A percentile compares a stretch with the other conserved stretches of the same genome.
Conservation (phyloP, 345 rosid genomes). For the Cochlearia excelsa region DNA sequence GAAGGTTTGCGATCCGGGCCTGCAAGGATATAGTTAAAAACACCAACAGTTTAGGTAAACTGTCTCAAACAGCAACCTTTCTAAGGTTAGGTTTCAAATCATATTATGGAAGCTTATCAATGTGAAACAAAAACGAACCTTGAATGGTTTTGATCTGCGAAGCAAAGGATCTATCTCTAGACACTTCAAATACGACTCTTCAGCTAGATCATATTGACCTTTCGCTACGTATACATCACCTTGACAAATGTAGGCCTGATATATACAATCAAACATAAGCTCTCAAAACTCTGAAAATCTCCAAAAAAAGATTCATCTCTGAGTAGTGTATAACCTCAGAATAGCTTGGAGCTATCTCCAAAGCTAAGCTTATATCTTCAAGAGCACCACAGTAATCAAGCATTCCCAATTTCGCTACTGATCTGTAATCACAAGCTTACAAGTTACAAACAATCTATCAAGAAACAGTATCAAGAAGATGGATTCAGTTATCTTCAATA, state of each 20-base stretch:
- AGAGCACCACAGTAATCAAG: slow-evolving; percentile 60
- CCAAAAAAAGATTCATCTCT: neutral
- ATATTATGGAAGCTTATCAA: neutral
- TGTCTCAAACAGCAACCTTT: neutral
- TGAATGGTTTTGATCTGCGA: slow-evolving; percentile 69
- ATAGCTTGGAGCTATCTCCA: slow-evolving; percentile 52
- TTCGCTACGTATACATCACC: slow-evolving; percentile 73
- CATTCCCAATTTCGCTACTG: slow-evolving; percentile 63
- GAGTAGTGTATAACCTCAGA: slow-evolving; percentile 44
- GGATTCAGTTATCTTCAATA: neutral
- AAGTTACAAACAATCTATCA: slow-evolving; percentile 9
- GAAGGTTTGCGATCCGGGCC: slow-evolving; percentile 60
- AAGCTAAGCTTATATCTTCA: slow-evolving; percentile 64
- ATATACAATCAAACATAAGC: slow-evolving; percentile 6
- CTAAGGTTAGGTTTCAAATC: neutral
- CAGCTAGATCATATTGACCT: slow-evolving; percentile 61
- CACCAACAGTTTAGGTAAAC: slow-evolving; percentile 8
- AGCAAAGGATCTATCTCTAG: slow-evolving; percentile 65
- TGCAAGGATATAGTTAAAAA: slow-evolving; percentile 29
- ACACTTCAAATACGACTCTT: slow-evolving; percentile 58
- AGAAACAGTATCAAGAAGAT: slow-evolving; percentile 8
- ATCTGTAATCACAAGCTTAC: slow-evolving; percentile 36
- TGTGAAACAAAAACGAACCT: slow-evolving; percentile 41
- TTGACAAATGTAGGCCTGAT: slow-evolving; percentile 67
- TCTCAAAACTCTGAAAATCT: neutral